These are phyloP conservation scores for Aquilaria agallochum DNA, from an alignment of 441 rosid species.

Conservation along the genomic window DNA sequence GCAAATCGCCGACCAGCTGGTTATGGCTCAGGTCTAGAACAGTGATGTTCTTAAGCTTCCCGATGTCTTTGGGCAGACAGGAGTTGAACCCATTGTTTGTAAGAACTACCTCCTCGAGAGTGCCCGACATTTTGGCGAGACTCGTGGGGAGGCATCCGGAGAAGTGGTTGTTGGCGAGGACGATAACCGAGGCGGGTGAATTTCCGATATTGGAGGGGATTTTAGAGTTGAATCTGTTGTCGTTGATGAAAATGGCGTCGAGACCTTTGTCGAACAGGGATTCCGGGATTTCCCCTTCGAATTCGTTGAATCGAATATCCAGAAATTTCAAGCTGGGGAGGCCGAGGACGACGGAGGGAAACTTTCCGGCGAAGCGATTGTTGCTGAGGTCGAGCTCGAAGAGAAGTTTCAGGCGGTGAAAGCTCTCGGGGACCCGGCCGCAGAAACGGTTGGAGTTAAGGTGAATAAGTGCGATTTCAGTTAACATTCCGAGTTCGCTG, in stretches of 20 bases:
- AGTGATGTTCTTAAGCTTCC: constrained; percentile 40
- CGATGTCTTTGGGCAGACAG: constrained; percentile 48
- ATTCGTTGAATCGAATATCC: constrained; percentile 63
- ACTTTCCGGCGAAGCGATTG: constrained; percentile 56
- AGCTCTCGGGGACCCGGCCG: constrained; percentile 33
- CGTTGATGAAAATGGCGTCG: constrained; percentile 58
- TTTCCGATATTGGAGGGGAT: constrained; percentile 56
- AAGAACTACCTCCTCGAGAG: constrained; percentile 38
- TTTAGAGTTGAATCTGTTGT: constrained; percentile 49
- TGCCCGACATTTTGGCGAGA: constrained; percentile 45
- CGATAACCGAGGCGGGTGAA: constrained; percentile 60
- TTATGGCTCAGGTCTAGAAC: constrained; percentile 52
- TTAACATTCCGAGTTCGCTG: constrained; percentile 37
- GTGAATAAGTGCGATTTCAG: constrained; percentile 40
- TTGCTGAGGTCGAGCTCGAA: constrained; percentile 63
- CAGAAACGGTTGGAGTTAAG: constrained; percentile 43
- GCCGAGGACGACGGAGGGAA: constrained; percentile 41
- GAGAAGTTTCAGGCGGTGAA: constrained; percentile 25
- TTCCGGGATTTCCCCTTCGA: constrained; percentile 62
- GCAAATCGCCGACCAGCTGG: constrained; percentile 45
- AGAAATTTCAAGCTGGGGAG: constrained; percentile 48
- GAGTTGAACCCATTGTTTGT: constrained; percentile 43
- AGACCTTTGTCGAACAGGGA: constrained; percentile 52
- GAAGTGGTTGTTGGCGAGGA: constrained; percentile 47
- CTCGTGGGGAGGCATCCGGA: constrained; percentile 56